A percentile compares a stretch with the other conserved stretches of the same genome.
phyloP scores from a whole-genome alignment of 257 asterid species.

The Gentiana macrophylla region DNA sequence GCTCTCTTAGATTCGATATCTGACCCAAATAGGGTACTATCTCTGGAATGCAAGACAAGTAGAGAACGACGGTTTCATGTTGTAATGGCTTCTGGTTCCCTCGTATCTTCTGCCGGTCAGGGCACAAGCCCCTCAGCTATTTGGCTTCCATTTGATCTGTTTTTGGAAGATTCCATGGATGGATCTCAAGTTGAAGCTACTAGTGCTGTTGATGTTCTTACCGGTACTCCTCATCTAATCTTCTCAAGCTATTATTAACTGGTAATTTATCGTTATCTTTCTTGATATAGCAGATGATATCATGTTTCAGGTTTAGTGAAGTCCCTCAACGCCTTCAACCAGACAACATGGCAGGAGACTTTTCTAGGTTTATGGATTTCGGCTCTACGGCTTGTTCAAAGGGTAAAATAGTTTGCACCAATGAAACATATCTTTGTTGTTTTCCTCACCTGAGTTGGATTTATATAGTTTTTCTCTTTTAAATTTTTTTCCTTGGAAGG shows the following conservation, averaged over 20 bases:
- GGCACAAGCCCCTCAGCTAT: conserved; percentile 54
- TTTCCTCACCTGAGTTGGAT: not conserved
- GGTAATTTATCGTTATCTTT: conserved; percentile 2
- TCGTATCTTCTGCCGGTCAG: conserved; percentile 47
- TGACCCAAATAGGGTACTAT: conserved; percentile 38
- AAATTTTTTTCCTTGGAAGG: no score
- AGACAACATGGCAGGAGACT: conserved; percentile 82
- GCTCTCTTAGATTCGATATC: conserved; percentile 73
- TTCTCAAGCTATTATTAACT: conserved; percentile 10
- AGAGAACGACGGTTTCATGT: conserved; percentile 55
- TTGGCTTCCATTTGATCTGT: conserved; percentile 94
- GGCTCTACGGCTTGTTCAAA: conserved; percentile 84
- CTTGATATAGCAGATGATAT: conserved; percentile 12
- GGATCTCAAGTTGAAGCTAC: conserved; percentile 71
- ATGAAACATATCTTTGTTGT: conserved; percentile 3
- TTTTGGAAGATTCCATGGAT: conserved; percentile 82
- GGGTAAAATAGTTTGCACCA: conserved; percentile 43
- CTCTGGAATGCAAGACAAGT: conserved; percentile 70
- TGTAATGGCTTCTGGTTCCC: conserved; percentile 43
- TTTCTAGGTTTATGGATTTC: conserved; percentile 95
- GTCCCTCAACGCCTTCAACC: conserved; percentile 81
- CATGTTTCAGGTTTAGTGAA: conserved; percentile 68
- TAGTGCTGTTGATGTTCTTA: conserved; percentile 77
- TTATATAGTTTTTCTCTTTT: not conserved
- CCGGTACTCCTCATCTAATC: conserved; percentile 30